Percentiles rank a stretch among this genome's conserved stretches.
Conservation (phyloP, 129 eudicot species). For the Arctium minus region DNA sequence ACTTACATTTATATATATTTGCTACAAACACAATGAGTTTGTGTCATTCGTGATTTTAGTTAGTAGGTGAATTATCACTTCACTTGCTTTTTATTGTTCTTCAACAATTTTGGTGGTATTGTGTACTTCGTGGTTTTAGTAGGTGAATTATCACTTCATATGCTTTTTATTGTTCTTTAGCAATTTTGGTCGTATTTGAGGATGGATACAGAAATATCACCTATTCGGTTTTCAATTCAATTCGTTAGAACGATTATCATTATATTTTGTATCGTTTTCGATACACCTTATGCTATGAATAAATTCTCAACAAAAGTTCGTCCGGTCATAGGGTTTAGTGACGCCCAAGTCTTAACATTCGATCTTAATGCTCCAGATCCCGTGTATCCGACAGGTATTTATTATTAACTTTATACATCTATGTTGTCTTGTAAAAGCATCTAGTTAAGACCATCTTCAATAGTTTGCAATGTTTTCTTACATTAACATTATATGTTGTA, state of each 20-base stretch:
- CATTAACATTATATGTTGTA: background rate
- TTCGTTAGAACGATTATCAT: background rate
- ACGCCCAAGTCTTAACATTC: background rate
- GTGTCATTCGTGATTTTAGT: background rate
- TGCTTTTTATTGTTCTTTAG: too few relatives aligned
- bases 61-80: background rate
- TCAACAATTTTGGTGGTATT: too few relatives aligned
- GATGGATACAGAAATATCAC: background rate
- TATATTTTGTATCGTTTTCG: background rate
- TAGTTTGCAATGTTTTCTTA: background rate
- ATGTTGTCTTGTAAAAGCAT: background rate
- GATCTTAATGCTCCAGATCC: background rate
- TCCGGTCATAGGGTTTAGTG: background rate
- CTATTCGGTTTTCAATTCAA: background rate
- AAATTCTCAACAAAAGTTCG: background rate
- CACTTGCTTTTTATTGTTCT: background rate
- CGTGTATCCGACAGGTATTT: background rate
- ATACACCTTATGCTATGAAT: background rate
- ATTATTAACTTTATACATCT: background rate
- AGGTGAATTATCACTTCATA: too few relatives aligned
- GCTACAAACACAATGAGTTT: background rate
- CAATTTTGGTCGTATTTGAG: background rate
- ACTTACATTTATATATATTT: too few relatives aligned
- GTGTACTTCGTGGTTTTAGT: too few relatives aligned
- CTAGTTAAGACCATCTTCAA: background rate